A percentile compares a stretch with the other conserved stretches of the same genome.
phyloP scores from a whole-genome alignment of 345 rosid genomes.

The Euphorbia lathyris region DNA sequence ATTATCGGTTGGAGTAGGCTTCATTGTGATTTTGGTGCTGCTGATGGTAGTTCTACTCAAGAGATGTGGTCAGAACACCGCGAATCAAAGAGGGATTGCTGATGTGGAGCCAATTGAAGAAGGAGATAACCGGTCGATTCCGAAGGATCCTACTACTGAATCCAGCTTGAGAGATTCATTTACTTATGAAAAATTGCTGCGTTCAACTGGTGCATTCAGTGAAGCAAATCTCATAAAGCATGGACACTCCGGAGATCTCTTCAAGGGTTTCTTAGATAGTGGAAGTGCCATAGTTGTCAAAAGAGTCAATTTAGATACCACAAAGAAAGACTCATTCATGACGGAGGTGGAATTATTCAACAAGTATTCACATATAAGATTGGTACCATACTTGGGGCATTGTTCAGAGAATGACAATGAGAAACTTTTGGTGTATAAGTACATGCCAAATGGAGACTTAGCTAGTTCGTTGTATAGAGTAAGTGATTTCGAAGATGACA shows the following conservation, averaged over 20 bases:
- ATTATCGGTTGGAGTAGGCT: constrained; percentile 23
- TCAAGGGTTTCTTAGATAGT: constrained; percentile 21
- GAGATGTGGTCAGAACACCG: constrained; percentile 24
- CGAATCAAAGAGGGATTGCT: constrained; percentile 41
- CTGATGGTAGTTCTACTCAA: constrained; percentile 36
- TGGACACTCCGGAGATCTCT: constrained; percentile 36
- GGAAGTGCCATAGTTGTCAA: constrained; percentile 21
- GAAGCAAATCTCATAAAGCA: constrained; percentile 26
- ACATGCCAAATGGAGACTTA: constrained; percentile 30
- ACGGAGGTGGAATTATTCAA: constrained; percentile 25
- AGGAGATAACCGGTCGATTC: constrained; percentile 29
- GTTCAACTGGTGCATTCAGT: constrained; percentile 16
- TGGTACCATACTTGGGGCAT: constrained; percentile 31
- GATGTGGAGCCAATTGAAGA: constrained; percentile 60
- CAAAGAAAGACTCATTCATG: constrained; percentile 14
- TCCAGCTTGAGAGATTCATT: constrained; percentile 20
- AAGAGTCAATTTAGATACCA: constrained; percentile 11
- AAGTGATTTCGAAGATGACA: constrained; percentile 14
- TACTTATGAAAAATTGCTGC: constrained; percentile 22
- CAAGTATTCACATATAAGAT: constrained; percentile 24
- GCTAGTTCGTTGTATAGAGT: constrained; percentile 23
- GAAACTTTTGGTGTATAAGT: constrained; percentile 26
- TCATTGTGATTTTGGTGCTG: constrained; percentile 33
- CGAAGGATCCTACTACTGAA: constrained; percentile 14
- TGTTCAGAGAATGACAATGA: constrained; percentile 28